A percentile compares a stretch with the other conserved stretches of the same genome.
Conservation (phyloP, 495 filamentous ascomycete species). For the Cercophora scortea region DNA sequence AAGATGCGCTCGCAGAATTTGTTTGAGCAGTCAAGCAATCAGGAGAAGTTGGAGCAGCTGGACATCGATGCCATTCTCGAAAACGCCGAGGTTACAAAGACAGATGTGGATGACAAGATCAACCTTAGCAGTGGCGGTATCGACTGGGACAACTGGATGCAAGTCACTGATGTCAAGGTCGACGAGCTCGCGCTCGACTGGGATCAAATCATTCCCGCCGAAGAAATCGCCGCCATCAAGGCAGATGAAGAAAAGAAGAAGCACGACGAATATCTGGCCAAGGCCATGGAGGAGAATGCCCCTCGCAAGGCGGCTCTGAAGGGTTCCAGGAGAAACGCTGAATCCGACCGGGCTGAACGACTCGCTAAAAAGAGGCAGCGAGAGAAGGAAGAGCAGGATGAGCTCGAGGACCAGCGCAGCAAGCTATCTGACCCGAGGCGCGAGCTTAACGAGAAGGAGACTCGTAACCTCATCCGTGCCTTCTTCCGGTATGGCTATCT, state of each 20-base stretch:
- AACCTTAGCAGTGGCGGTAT: slow-evolving; percentile 64
- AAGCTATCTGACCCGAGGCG: slow-evolving; percentile 69
- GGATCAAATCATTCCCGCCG: slow-evolving; percentile 97
- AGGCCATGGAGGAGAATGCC: slow-evolving; percentile 75
- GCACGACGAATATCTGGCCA: slow-evolving; percentile 73
- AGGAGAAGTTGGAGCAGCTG: slow-evolving; percentile 93
- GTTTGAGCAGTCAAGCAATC: slow-evolving; percentile 94
- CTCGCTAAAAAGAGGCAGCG: slow-evolving; percentile 88
- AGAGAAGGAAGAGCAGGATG: slow-evolving; percentile 57
- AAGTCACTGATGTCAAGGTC: slow-evolving; percentile 89
- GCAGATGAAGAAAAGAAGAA: slow-evolving; percentile 77
- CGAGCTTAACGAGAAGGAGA: slow-evolving; percentile 82
- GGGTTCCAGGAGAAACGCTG: slow-evolving; percentile 50
- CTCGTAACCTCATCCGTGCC: slow-evolving; percentile 77
- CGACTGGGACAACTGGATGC: slow-evolving; percentile 92
- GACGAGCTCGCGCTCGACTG: slow-evolving; percentile 74
- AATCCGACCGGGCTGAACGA: slow-evolving; percentile 72
- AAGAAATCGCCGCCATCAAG: slow-evolving; percentile 80
- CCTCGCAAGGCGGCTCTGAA: slow-evolving; percentile 66
- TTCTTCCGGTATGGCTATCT: slow-evolving; percentile 85
- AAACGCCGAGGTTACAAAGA: slow-evolving; percentile 92
- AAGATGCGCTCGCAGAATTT: slow-evolving; percentile 92
- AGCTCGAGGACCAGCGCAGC: slow-evolving; percentile 50
- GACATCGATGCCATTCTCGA: slow-evolving; percentile 96
- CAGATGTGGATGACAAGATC: slow-evolving; percentile 65